A percentile compares a stretch with the other conserved stretches of the same genome.
Conservation (phyloP, 2,329 filamentous ascomycete species). For the Aspergillus pseudoterreus region DNA sequence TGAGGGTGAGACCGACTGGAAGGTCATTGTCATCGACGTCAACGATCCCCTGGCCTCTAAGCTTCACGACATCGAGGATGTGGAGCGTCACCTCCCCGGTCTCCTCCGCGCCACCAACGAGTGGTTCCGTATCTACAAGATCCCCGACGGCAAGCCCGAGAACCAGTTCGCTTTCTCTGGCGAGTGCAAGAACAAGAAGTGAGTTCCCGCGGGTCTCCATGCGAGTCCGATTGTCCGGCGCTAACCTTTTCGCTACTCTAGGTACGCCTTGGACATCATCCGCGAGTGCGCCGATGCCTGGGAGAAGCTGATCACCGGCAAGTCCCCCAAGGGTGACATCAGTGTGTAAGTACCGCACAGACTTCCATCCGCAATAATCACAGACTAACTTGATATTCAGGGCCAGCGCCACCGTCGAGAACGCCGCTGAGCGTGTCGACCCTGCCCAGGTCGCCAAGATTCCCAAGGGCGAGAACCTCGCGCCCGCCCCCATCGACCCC, state of each 20-base stretch:
- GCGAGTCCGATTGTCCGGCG: not conserved
- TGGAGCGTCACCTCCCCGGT: conserved; percentile 95
- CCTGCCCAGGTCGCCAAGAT: conserved; percentile 70
- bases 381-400: conserved; percentile 42
- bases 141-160: conserved; percentile 99
- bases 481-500: conserved; percentile 84
- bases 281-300: conserved; percentile 95
- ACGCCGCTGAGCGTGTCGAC: conserved; percentile 70
- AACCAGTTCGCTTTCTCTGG: conserved; percentile 99
- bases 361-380: not conserved
- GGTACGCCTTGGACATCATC: conserved; percentile 92
- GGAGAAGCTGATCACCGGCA: conserved; percentile 93
- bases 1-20: conserved; percentile 99
- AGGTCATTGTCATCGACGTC: conserved; percentile 98
- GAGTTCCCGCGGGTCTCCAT: conserved; percentile 23
- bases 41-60: conserved; percentile 95
- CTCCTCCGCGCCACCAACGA: conserved; percentile 97
- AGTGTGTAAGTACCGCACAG: conserved; percentile 63
- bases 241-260: conserved; percentile 31
- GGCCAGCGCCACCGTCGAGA: conserved; percentile 72
- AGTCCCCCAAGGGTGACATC: conserved; percentile 72
- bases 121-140: conserved; percentile 99
- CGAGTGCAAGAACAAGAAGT: conserved; percentile 99
- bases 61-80: conserved; percentile 98
- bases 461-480: conserved; percentile 72